Evolutionary conservation across 2,329 filamentous ascomycete genomes (phyloP).

Genomic region (Colletotrichum limetticola): DNA sequence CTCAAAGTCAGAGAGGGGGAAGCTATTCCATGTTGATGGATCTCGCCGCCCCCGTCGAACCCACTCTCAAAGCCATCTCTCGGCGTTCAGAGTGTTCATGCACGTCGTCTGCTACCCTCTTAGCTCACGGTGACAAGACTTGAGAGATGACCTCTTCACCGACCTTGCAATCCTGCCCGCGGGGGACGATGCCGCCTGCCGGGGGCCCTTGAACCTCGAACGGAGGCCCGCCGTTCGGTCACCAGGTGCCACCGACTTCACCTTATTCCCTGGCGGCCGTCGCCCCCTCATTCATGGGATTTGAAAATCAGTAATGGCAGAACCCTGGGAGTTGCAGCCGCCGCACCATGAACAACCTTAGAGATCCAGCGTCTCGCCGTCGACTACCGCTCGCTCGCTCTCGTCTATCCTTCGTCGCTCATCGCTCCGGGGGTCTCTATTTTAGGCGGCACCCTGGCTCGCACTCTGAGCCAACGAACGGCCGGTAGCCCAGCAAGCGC

Average conservation of each 20-base stretch:
- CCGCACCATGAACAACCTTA: neutral
- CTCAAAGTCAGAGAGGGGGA: neutral
- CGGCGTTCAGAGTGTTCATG: constrained; percentile 37
- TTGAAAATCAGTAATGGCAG: neutral
- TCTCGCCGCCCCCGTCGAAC: constrained; percentile 27
- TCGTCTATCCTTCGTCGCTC: neutral
- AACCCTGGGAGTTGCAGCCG: neutral
- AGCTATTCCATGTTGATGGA: constrained; percentile 24
- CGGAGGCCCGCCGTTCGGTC: constrained; percentile 5
- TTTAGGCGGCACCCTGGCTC: constrained; percentile 22
- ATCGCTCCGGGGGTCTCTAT: constrained; percentile 12
- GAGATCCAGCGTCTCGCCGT: constrained; percentile 25
- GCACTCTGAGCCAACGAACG: constrained; percentile 19
- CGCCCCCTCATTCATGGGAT: neutral
- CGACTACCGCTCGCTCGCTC: neutral
- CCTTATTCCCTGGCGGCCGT: neutral
- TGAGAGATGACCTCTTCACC: constrained; percentile 34
- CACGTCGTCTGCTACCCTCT: constrained; percentile 33
- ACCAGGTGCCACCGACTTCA: constrained; percentile 9
- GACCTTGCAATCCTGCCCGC: constrained; percentile 32
- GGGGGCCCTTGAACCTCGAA: neutral
- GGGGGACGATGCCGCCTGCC: constrained; percentile 18
- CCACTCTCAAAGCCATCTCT: constrained; percentile 25
- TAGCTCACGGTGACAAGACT: constrained; percentile 9
- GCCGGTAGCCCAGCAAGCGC: neutral